Conservation (phyloP, 139 green algal species). For the Choricystis sp. region DNA sequence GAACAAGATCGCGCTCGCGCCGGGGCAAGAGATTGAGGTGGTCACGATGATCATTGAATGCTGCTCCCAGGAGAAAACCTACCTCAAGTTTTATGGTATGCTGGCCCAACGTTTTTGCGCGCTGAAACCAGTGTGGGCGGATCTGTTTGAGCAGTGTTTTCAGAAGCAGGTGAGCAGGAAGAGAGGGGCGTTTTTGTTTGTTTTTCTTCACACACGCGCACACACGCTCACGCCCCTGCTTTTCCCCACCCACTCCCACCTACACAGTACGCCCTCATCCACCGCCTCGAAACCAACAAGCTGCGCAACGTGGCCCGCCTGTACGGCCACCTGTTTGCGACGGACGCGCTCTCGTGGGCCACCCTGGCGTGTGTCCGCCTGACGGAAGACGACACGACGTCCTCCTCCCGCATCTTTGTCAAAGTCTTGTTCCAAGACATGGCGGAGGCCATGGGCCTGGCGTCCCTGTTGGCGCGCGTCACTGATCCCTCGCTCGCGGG, state of each 20-base stretch:
- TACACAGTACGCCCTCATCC: constrained; percentile 91
- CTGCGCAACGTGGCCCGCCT: constrained; percentile 94
- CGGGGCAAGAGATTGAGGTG: constrained; percentile 67
- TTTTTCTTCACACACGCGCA: too few relatives aligned
- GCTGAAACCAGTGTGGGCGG: constrained; percentile 53
- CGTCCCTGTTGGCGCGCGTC: constrained; percentile 68
- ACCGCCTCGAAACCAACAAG: constrained; percentile 99
- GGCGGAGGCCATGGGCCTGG: constrained; percentile 76
- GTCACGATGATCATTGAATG: constrained; percentile 95
- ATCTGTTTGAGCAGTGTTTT: constrained; percentile 80
- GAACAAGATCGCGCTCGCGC: constrained; percentile 69
- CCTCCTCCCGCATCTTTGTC: constrained; percentile 94
- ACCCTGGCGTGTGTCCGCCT: constrained; percentile 56
- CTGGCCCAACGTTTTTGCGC: constrained; percentile 86
- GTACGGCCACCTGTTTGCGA: constrained; percentile 84
- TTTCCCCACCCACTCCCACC: too few relatives aligned
- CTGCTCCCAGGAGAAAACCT: constrained; percentile 65
- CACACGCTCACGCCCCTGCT: too few relatives aligned
- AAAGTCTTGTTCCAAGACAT: constrained; percentile 98
- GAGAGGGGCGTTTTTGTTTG: too few relatives aligned
- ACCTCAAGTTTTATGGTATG: constrained; percentile 78
- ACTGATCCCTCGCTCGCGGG: constrained; percentile 31
- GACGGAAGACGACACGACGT: constrained; percentile 97
- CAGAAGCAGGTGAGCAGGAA: too few relatives aligned
- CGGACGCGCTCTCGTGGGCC: constrained; percentile 76